Conservation (phyloP, 768 basidiomycete genomes). For the Obba rivulosa region DNA sequence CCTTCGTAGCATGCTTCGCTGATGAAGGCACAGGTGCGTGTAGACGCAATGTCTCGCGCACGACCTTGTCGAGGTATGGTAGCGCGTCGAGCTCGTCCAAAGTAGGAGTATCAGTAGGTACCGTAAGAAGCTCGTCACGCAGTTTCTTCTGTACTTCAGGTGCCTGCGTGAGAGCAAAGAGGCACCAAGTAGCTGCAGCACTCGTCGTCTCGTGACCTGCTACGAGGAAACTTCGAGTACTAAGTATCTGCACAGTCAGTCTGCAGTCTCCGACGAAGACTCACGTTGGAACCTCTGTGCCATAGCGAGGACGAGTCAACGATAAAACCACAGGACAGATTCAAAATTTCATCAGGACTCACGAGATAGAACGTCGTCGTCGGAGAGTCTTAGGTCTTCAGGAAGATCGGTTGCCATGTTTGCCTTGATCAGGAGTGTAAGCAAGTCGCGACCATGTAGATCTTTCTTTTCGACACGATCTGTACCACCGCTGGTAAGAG, state of each 20-base stretch:
- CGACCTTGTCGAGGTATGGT: conserved; percentile 59
- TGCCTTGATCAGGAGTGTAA: conserved; percentile 55
- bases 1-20: conserved; percentile 39
- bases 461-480: conserved; percentile 22
- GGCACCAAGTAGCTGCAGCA: conserved; percentile 23
- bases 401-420: conserved; percentile 59
- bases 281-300: conserved; percentile 13
- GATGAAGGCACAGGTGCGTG: conserved; percentile 45
- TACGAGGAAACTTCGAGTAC: conserved; percentile 13
- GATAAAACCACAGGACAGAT: no score
- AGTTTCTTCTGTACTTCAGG: conserved; percentile 31
- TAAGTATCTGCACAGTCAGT: neutral
- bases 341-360: no score
- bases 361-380: conserved; percentile 42
- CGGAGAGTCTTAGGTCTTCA: conserved; percentile 48
- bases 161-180: conserved; percentile 28
- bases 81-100: conserved; percentile 65
- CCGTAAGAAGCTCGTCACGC: conserved; percentile 27
- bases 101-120: conserved; percentile 31
- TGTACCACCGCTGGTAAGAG: conserved; percentile 17
- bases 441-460: conserved; percentile 44
- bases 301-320: neutral
- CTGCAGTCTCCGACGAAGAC: neutral
- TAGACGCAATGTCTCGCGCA: conserved; percentile 53
- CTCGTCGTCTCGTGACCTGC: conserved; percentile 28